Evolutionary conservation across 2,329 filamentous ascomycete genomes (phyloP).

Genomic region (Nakataea oryzae): DNA sequence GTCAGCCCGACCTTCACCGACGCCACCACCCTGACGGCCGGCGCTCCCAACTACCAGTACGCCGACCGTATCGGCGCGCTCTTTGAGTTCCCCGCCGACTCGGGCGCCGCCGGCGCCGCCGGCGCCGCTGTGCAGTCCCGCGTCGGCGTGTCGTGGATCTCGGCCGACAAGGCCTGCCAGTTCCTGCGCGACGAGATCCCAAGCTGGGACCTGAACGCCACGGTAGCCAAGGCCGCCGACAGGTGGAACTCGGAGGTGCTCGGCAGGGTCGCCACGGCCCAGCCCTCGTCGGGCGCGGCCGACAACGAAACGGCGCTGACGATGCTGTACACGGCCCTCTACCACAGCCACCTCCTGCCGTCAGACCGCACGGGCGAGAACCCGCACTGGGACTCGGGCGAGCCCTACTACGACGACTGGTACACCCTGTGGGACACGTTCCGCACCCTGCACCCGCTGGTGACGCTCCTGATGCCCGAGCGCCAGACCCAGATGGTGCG

Average conservation of each 20-base stretch:
- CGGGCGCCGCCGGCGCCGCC: conserved; percentile 32
- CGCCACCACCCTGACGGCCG: conserved; percentile 38
- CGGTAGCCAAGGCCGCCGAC: conserved; percentile 32
- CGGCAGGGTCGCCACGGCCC: conserved; percentile 39
- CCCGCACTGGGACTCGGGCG: conserved; percentile 48
- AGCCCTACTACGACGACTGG: conserved; percentile 53
- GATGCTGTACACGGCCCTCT: conserved; percentile 57
- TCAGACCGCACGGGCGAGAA: conserved; percentile 63
- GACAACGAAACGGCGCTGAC: conserved; percentile 38
- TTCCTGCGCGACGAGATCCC: conserved; percentile 34
- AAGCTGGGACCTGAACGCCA: conserved; percentile 27
- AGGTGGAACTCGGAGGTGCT: conserved; percentile 54
- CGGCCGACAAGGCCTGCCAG: conserved; percentile 46
- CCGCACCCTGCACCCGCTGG: conserved; percentile 52
- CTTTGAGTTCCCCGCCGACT: conserved; percentile 21
- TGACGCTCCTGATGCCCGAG: conserved; percentile 54
- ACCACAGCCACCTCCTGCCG: conserved; percentile 59
- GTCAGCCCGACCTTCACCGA: conserved; percentile 29
- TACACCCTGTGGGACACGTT: conserved; percentile 58
- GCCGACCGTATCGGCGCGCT: conserved; percentile 38
- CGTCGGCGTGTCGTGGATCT: conserved; percentile 60
- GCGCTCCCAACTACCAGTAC: conserved; percentile 36
- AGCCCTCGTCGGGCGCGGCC: conserved; percentile 13
- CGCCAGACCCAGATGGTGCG: conserved; percentile 54
- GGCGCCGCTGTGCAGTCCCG: conserved; percentile 37